Evolutionary conservation across 2,329 filamentous ascomycete species (phyloP), one percentile per base, ranked within the genome.

Genomic region (Microsporum canis): DNA sequence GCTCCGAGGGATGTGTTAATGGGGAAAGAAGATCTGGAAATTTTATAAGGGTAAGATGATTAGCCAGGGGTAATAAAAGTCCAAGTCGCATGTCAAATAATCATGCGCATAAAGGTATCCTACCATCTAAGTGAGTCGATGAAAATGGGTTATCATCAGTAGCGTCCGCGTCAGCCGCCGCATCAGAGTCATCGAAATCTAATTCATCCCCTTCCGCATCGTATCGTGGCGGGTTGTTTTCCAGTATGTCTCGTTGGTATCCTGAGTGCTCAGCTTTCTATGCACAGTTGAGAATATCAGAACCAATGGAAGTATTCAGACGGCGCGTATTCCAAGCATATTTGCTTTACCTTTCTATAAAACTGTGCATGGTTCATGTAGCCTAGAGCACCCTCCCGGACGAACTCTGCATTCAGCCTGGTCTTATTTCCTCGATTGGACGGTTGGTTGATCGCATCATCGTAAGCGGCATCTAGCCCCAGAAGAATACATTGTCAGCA

Each of bases 171-270:
- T 82, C 80, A n/a, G 80, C 80, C 61, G 83, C 80, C 57, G 80
- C 78, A 66, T 83, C 80, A 67, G 79, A 79, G 68, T 84, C 81
- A 62, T 81, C 79, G 27, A 79, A 77, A 39, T 84, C 81, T 56
- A 85, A 76, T 63, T 85, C 79, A 64, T 84, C 83, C 60, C 84
- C 84, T 68, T 86, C 82, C n/a, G 80, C 81, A 68, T 87, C 84
- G 70, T 81, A 84, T 64, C 81, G 79, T 58, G 77, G 75, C 4
- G 84, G 84, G 62, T 85, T 86, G 45, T 75, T 78, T 65, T 79
- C 76, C 56, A 86, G 75, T 58, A 85, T 84, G 68, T 81, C 77
- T 66, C 84, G 78, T 47, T 78, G 75, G 70, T 85, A 85, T 55
- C 84, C 84, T 47, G 82, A 83, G 69, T 86, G 83, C 53, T 83